Base-by-base conservation (phyloP, 2,329 filamentous ascomycete species). In the Cercospora sp. region DNA sequence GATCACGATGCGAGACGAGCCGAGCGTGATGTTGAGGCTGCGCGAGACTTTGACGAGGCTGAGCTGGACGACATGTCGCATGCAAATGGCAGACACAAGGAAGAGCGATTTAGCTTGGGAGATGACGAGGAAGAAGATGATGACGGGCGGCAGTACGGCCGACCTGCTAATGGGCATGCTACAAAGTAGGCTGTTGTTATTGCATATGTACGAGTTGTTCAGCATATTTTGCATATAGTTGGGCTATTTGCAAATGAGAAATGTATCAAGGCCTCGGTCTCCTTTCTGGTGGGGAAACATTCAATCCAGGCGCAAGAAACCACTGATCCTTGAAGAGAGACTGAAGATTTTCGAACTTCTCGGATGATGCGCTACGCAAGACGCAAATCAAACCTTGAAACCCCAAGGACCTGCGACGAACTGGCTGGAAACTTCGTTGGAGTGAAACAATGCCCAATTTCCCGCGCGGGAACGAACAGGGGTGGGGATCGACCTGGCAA, bases 11-110 rank as follows among this genome's bases (percentile, higher is more conserved):
- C 82, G 13, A 78, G 77, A 32, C 28, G 45, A 24, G 77, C 75
- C 65, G 77, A 77, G 60, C 75, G 75, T 30, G 88, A 89, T 76
- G 79, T 90, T 21, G 87, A 89, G 76, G 86, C 86, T 30, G 86
- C 85, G 16, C 69, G 73, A 43, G 86, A 88, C 72, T 89, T 88
- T 74, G 87, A 89, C 69, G 87, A 89, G 74, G 80, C 84, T 2
- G 87, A 89, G 75, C 77, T 89, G 21, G 87, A 89, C 74, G 82
- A 87, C 68, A 74, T 88, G 59, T 68, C 61, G 32, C 65, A 65
- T 16, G 57, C 59, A 13, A 63, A 55, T 21, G 45, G 63, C 37
- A 67, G 61, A 45, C 61, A 60, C 9, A 67, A 45, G 18, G 63
- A 65, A 53, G 71, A 74, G 43, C 45, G 63, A 3, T 75, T 73